Conservation (phyloP, 345 rosid species). For the Eucalyptus tenuipes region DNA sequence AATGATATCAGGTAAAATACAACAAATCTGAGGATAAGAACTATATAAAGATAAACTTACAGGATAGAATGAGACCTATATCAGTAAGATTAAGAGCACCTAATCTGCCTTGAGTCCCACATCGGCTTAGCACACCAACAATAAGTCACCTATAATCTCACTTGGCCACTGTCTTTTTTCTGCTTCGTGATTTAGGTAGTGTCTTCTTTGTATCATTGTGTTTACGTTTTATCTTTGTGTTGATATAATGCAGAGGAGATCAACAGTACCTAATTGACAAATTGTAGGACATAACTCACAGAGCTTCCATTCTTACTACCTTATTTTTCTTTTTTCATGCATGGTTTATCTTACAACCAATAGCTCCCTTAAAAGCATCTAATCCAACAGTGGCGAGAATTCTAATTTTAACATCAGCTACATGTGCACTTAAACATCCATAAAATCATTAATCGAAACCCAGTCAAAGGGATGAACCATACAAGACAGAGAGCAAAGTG, state of each 20-base stretch:
- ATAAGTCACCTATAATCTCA: neutral
- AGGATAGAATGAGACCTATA: neutral
- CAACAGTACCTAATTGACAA: neutral
- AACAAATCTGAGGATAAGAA: neutral
- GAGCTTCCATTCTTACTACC: neutral
- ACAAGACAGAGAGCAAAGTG: neutral
- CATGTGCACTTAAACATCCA: neutral
- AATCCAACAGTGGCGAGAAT: neutral
- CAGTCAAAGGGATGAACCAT: neutral
- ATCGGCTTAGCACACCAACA: neutral
- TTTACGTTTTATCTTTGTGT: too few species aligned
- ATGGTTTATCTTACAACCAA: neutral
- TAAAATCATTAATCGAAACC: neutral
- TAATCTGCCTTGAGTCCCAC: neutral
- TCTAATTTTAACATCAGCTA: neutral
- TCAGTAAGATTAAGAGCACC: neutral
- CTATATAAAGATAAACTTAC: neutral
- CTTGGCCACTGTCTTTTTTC: neutral
- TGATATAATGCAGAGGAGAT: neutral
- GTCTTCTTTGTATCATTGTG: too few species aligned
- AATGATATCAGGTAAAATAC: neutral
- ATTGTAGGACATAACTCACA: too few species aligned
- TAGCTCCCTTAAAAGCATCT: neutral
- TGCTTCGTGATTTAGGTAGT: neutral
- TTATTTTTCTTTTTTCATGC: neutral